Conservation (phyloP, 2,329 filamentous ascomycete species). For the Epichloe glyceriae region DNA sequence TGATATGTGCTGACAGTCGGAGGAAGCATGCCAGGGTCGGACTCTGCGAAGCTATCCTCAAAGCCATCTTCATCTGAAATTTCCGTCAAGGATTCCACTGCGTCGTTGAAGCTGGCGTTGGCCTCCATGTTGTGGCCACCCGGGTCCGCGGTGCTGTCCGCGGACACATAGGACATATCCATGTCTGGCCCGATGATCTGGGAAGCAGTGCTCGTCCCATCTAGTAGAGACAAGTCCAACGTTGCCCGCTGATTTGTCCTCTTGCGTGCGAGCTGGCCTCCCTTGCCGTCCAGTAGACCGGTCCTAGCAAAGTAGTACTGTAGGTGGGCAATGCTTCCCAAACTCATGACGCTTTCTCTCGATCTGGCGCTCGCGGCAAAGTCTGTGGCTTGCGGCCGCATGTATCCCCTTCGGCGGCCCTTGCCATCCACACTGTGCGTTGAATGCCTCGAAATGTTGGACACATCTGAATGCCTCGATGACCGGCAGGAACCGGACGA, state of each 20-base stretch:
- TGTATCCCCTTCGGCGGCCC: conserved; percentile 61
- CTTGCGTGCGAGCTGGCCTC: conserved; percentile 68
- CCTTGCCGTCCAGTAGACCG: conserved; percentile 84
- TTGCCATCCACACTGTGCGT: conserved; percentile 29
- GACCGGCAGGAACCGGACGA: conserved; percentile 47
- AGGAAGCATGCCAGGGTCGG: conserved; percentile 73
- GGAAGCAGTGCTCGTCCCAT: conserved; percentile 19
- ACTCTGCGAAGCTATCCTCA: conserved; percentile 46
- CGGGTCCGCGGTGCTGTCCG: conserved; percentile 46
- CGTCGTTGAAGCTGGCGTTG: conserved; percentile 12
- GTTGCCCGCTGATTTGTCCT: conserved; percentile 47
- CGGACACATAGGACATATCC: conserved; percentile 48
- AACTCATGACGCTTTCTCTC: conserved; percentile 86
- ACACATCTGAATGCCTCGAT: conserved; percentile 31
- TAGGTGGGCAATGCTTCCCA: conserved; percentile 92
- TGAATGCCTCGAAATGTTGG: conserved; percentile 29
- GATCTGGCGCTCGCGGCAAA: conserved; percentile 85
- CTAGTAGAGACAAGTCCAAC: conserved; percentile 44
- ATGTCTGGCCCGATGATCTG: conserved; percentile 32
- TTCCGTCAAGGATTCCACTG: conserved; percentile 36
- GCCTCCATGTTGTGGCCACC: conserved; percentile 25
- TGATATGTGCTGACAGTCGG: conserved; percentile 95
- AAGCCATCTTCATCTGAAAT: conserved; percentile 33
- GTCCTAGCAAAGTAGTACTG: conserved; percentile 98
- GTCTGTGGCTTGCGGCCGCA: conserved; percentile 73